Evolutionary conservation across 1,139 yeast genomes (phyloP).

Genomic region (Sugiyamaella novakii): DNA sequence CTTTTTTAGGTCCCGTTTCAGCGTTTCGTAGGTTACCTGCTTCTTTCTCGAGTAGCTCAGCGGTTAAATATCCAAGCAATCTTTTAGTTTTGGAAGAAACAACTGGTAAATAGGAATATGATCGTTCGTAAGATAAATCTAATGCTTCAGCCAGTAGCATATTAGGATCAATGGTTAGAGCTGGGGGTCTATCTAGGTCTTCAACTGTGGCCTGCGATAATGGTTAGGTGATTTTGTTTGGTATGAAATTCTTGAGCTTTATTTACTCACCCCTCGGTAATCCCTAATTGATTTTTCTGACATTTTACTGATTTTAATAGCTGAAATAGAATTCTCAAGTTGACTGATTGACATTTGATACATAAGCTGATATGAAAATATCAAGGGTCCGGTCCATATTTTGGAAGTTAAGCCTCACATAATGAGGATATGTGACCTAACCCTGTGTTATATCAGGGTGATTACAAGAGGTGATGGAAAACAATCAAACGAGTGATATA

Average conservation of each 20-base stretch:
- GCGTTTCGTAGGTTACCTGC: constrained; percentile 33
- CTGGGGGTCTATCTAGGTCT: constrained; percentile 64
- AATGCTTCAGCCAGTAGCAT: constrained; percentile 53
- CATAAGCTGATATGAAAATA: neutral
- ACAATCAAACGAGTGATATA: neutral
- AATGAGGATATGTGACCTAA: neutral
- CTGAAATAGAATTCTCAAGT: neutral
- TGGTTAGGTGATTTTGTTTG: constrained; percentile 2
- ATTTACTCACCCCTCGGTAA: constrained; percentile 35
- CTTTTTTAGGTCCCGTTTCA: constrained; percentile 44
- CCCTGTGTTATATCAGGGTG: no score
- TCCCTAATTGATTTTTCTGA: constrained; percentile 21
- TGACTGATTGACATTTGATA: neutral
- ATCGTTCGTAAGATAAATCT: constrained; percentile 55
- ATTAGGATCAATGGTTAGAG: constrained; percentile 57
- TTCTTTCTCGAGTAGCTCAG: constrained; percentile 48
- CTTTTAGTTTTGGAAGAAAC: constrained; percentile 54
- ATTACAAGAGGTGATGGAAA: no score
- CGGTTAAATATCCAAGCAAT: constrained; percentile 58
- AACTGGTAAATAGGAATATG: constrained; percentile 61
- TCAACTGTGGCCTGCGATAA: constrained; percentile 55
- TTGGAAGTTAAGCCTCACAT: no score
- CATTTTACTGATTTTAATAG: constrained; percentile 3
- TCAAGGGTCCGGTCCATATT: neutral
- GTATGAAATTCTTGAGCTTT: neutral